A percentile compares a stretch with the other conserved stretches of the same genome.
phyloP scores from a whole-genome alignment of 2,329 filamentous ascomycete genomes.

The Diplocarpon rosae region DNA sequence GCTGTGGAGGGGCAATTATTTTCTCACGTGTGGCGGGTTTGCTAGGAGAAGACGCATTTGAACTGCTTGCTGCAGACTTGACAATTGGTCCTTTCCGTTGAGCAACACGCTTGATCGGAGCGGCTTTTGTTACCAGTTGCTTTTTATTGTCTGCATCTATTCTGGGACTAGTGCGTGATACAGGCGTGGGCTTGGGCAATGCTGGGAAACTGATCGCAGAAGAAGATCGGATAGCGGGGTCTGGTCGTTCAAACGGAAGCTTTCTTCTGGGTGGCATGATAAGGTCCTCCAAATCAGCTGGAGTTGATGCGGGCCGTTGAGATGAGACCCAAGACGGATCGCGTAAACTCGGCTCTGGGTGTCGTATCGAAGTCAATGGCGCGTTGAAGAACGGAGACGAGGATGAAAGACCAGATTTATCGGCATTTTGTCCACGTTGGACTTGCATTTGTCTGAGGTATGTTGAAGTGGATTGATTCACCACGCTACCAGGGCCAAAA shows the following conservation, averaged over 20 bases:
- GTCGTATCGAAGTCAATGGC: not conserved
- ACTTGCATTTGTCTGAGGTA: not conserved
- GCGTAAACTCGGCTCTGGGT: not conserved
- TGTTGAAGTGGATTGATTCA: not conserved
- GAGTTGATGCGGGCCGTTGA: slow-evolving; percentile 12
- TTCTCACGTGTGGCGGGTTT: not conserved
- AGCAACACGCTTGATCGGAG: slow-evolving; percentile 10
- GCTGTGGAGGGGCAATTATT: not conserved
- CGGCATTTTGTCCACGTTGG: not conserved
- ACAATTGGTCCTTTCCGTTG: slow-evolving; percentile 4
- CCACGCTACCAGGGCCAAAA: not conserved
- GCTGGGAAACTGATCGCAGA: slow-evolving; percentile 13
- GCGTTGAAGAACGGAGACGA: not conserved
- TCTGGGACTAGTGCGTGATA: not conserved
- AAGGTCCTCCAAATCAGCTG: slow-evolving; percentile 3
- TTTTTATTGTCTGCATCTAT: not conserved
- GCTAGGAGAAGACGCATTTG: not conserved
- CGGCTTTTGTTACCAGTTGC: slow-evolving; percentile 2
- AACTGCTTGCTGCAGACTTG: not conserved
- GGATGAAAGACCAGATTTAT: not conserved
- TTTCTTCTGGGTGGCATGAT: slow-evolving; percentile 18
- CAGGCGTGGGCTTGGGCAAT: slow-evolving; percentile 20
- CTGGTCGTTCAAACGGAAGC: slow-evolving; percentile 20
- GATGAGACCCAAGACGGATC: not conserved
- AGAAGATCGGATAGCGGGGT: slow-evolving; percentile 1